Conservation (phyloP, 2,329 filamentous ascomycete genomes). For the Claviceps humidiphila region DNA sequence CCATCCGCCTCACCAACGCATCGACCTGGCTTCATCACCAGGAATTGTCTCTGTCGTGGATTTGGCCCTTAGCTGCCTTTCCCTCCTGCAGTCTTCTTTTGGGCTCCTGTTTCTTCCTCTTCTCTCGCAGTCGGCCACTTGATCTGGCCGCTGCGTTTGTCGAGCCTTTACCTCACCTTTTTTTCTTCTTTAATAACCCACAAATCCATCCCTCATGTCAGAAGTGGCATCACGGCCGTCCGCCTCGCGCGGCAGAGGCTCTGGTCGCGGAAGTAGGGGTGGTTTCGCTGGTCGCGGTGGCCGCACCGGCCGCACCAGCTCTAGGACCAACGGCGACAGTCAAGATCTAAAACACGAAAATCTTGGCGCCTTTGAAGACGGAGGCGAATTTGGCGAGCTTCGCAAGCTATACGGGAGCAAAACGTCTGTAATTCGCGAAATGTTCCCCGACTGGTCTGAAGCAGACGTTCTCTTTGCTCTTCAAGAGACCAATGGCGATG, state of each 20-base stretch:
- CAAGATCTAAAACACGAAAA: constrained; percentile 41
- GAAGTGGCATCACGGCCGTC: constrained; percentile 78
- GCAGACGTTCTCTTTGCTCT: constrained; percentile 88
- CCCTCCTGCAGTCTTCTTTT: constrained; percentile 11
- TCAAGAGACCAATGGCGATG: constrained; percentile 73
- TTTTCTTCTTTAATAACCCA: constrained; percentile 47
- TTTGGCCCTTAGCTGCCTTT: constrained; percentile 14
- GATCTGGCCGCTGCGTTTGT: constrained; percentile 5
- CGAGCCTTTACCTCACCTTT: constrained; percentile 15
- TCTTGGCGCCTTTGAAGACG: constrained; percentile 54
- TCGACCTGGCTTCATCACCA: constrained; percentile 17
- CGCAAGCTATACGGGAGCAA: constrained; percentile 79
- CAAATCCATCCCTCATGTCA: constrained; percentile 56
- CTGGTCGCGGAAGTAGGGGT: constrained; percentile 72
- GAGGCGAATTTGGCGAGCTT: constrained; percentile 81
- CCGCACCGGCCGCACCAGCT: constrained; percentile 24
- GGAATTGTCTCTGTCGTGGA: constrained; percentile 16
- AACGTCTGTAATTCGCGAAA: constrained; percentile 72
- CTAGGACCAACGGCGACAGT: constrained; percentile 60
- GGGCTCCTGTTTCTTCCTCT: constrained; percentile 14
- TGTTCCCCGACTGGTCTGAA: constrained; percentile 92
- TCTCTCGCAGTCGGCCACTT: constrained; percentile 20
- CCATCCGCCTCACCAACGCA: constrained; percentile 14
- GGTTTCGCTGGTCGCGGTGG: constrained; percentile 61
- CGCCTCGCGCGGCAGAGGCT: constrained; percentile 79